These are phyloP conservation scores for Priceomyces fermenticarens DNA, from an alignment of 805 yeast genomes.

Conservation along the genomic window DNA sequence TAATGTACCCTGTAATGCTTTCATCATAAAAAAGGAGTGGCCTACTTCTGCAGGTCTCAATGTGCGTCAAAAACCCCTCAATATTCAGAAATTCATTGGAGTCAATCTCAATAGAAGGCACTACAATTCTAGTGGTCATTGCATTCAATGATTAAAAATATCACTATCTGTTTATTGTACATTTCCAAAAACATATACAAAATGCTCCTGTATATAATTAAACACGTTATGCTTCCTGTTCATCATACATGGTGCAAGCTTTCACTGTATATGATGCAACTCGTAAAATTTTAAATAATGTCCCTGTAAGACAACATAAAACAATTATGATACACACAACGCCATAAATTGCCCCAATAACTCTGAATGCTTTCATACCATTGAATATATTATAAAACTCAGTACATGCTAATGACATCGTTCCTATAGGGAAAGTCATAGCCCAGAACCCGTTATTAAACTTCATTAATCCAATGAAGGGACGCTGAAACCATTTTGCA, in stretches of 20 bases:
- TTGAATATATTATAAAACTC: slow-evolving; percentile 46
- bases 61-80: not conserved
- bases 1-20: slow-evolving; percentile 23
- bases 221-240: too few relatives aligned
- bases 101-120: too few relatives aligned
- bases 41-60: slow-evolving; percentile 6
- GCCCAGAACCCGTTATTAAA: slow-evolving; percentile 50
- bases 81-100: too few relatives aligned
- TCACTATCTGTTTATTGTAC: too few relatives aligned
- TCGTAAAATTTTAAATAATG: slow-evolving; percentile 11
- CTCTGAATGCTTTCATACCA: slow-evolving; percentile 56
- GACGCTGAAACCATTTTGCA: slow-evolving; percentile 1
- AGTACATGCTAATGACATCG: slow-evolving; percentile 62
- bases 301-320: slow-evolving; percentile 31
- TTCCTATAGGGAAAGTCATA: slow-evolving; percentile 87
- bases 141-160: not conserved
- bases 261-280: not conserved
- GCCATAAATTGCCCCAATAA: slow-evolving; percentile 61
- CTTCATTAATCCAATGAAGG: slow-evolving; percentile 13
- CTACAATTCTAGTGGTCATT: slow-evolving; percentile 1
- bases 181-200: too few relatives aligned
- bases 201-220: too few relatives aligned
- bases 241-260: not conserved
- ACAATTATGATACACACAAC: slow-evolving; percentile 46
- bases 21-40: slow-evolving; percentile 32